phyloP scores from a whole-genome alignment of 2,329 filamentous ascomycete species.

The Diaporthe citri region DNA sequence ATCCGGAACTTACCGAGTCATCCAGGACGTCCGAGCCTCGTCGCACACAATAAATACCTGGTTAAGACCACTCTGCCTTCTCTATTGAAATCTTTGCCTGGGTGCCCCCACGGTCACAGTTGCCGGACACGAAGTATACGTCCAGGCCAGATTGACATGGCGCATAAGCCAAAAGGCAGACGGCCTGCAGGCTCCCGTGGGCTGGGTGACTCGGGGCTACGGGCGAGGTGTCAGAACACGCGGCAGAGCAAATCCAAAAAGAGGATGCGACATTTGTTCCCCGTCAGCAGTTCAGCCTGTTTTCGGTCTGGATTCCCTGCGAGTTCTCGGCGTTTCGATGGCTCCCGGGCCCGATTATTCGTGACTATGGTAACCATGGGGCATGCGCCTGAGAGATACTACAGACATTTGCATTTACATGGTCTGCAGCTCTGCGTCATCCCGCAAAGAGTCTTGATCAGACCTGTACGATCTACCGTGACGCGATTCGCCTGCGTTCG shows the following conservation, averaged over 20 bases:
- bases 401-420: constrained; percentile 17
- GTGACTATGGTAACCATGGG: background rate
- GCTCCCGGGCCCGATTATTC: background rate
- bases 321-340: background rate
- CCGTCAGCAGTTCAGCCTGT: background rate
- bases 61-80: background rate
- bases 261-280: background rate
- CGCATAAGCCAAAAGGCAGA: background rate
- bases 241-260: background rate
- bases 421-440: constrained; percentile 19
- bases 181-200: background rate
- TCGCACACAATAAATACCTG: background rate
- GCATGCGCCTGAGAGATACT: background rate
- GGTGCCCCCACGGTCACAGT: background rate
- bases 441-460: background rate
- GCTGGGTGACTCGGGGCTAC: background rate
- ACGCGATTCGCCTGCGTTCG: constrained; percentile 19
- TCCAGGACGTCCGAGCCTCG: constrained; percentile 1
- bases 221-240: background rate
- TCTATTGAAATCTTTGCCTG: background rate
- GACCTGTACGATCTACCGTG: constrained; percentile 28
- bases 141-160: background rate
- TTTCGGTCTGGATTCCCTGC: background rate
- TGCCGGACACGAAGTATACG: background rate
- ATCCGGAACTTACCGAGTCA: constrained; percentile 22